Evolutionary conservation across 2,329 filamentous ascomycete genomes (phyloP), one percentile per base, ranked within the genome.

Genomic region (Chrysosporium keratinophilum): DNA sequence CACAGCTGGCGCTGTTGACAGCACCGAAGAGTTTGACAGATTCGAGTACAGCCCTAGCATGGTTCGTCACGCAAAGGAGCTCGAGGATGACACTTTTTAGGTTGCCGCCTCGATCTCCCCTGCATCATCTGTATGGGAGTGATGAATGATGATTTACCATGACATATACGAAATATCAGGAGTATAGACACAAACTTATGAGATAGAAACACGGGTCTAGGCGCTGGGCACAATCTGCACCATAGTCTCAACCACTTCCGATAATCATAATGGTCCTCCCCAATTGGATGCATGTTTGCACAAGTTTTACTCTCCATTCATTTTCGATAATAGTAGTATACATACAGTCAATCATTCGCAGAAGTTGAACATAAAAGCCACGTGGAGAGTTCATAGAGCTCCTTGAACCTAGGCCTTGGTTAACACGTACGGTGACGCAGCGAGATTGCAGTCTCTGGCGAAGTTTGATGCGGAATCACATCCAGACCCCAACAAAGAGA

Each of bases 1-100:
- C 35, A 75, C 71, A 5, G 74, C 74, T 17, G 64, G 62, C 10
- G 64, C 62, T 7, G 56, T 55, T 7, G 61, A 62, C 34, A 67
- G 70, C 35, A 66, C 70, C 14, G 55, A 58, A 20, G 61, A 61
- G 9, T 65, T 69, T 50, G 59, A 70, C 1, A 61, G 64, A 4
- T 67, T 69, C 20, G 69, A 67, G 28, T 68, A 71, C 37, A 74
- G 72, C 56, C 72, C 72, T 5, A 75, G 70, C 57, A 62, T 76
- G 9, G 68, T 76, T n/a, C 65, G 69, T 44, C 67, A 69, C 20
- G 64, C 66, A 14, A 65, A 66, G 50, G 60, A 63, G 28, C 57
- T 73, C 33, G 73, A 76, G 48, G 73, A 76, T 57, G 73, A 76
- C 54, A 75, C 70, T 0, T 76, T 76, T 55, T 76, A 62, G 61